Percentiles rank a stretch among this genome's conserved stretches.
These are phyloP conservation scores for Ganoderma boninense DNA, from an alignment of 1,284 basidiomycete genomes.

Conservation along the genomic window DNA sequence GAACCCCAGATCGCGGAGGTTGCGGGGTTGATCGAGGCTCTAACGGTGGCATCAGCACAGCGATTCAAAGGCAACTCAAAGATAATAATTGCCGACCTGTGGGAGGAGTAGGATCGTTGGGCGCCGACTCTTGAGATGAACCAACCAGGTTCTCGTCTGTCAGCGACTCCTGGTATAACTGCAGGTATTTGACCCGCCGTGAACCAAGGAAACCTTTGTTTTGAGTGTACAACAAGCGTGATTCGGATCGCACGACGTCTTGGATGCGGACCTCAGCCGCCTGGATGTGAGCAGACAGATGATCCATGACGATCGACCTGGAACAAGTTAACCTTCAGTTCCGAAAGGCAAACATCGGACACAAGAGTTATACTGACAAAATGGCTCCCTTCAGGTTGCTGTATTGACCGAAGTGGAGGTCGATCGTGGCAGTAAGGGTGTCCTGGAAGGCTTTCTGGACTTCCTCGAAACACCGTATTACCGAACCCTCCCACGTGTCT, in stretches of 20 bases:
- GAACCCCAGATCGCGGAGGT: not conserved
- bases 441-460: slow-evolving; percentile 41
- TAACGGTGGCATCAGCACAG: not conserved
- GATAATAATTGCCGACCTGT: not conserved
- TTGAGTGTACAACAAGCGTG: slow-evolving; percentile 28
- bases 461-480: slow-evolving; percentile 48
- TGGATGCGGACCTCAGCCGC: slow-evolving; percentile 15
- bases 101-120: not conserved
- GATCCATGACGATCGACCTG: slow-evolving; percentile 9
- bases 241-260: slow-evolving; percentile 26
- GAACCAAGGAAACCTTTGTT: slow-evolving; percentile 7
- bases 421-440: slow-evolving; percentile 34
- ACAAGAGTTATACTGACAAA: slow-evolving; percentile 28
- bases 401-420: slow-evolving; percentile 43
- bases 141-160: not conserved
- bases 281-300: not conserved
- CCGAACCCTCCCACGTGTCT: slow-evolving; percentile 47
- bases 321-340: not conserved
- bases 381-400: slow-evolving; percentile 37
- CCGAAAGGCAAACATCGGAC: not conserved
- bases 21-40: not conserved
- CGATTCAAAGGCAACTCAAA: not conserved
- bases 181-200: not conserved
- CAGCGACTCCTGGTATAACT: not conserved
- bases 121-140: not conserved